These are phyloP conservation scores for Colletotrichum eleusines DNA, from an alignment of 2,329 filamentous ascomycete species.

Conservation along the genomic window DNA sequence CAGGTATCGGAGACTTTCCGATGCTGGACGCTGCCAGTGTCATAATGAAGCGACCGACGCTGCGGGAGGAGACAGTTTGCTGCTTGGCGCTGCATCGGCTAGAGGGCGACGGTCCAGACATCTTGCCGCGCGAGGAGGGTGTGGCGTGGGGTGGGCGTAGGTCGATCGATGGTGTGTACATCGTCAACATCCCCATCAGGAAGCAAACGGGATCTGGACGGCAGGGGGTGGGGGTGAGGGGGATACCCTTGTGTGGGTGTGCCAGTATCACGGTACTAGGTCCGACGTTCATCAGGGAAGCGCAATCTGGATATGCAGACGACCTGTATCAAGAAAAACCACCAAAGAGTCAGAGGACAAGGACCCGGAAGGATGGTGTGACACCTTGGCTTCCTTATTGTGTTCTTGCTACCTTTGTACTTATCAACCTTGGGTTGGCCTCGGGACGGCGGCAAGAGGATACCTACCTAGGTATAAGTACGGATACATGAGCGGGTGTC, in stretches of 20 bases:
- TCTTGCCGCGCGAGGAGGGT: background rate
- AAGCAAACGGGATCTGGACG: background rate
- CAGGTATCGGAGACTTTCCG: background rate
- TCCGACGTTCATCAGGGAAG: background rate
- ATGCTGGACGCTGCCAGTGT: conserved; percentile 5
- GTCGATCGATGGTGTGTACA: background rate
- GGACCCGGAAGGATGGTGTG: background rate
- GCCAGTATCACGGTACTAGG: background rate
- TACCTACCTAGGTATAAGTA: background rate
- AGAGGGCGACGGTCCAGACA: background rate
- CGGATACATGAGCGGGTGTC: no score
- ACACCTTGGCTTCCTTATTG: background rate
- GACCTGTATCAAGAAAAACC: background rate
- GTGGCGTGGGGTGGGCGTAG: background rate
- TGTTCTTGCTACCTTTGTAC: no score
- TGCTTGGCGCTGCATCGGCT: background rate
- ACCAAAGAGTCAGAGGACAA: background rate
- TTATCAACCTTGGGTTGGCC: background rate
- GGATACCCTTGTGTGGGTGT: background rate
- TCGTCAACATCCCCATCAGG: background rate
- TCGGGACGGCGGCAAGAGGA: background rate
- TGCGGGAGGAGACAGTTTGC: background rate
- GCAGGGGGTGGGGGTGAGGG: background rate
- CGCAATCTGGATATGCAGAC: background rate
- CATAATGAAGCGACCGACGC: conserved; percentile 10